Conservation (phyloP, 2,329 filamentous ascomycete species). For the Beauveria medogensis region DNA sequence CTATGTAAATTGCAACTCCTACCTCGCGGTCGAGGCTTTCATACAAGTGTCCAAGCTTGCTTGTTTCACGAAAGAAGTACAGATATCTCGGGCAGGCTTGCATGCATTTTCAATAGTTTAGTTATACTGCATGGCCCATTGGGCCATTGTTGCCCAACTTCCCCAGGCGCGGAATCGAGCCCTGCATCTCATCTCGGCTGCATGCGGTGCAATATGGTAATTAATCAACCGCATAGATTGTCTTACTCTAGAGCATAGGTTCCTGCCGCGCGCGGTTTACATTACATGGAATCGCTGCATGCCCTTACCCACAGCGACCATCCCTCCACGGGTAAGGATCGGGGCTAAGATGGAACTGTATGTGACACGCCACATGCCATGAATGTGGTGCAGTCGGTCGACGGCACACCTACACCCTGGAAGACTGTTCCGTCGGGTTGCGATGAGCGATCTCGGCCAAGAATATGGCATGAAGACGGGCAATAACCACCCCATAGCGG, state of each 20-base stretch:
- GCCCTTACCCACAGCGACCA: background rate
- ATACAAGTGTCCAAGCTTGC: background rate
- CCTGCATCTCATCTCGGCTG: constrained; percentile 4
- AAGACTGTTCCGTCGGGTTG: background rate
- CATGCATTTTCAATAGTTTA: background rate
- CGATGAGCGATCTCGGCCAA: background rate
- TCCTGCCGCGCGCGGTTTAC: background rate
- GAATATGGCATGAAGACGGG: background rate
- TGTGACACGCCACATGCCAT: background rate
- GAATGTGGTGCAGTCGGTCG: background rate
- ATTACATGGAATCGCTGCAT: background rate
- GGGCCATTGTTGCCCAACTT: background rate
- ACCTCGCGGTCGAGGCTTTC: background rate
- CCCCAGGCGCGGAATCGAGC: background rate
- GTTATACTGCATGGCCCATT: background rate
- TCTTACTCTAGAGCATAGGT: background rate
- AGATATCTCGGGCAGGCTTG: background rate
- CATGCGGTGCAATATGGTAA: background rate
- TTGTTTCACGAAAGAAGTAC: background rate
- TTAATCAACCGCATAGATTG: background rate
- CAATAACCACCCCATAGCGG: background rate
- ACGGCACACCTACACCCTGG: background rate
- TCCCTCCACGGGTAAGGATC: background rate
- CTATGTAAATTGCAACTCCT: background rate
- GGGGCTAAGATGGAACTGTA: background rate